Evolutionary conservation across 2,329 filamentous ascomycete genomes (phyloP), one percentile per base, ranked within the genome.

Genomic region (Ciborinia camelliae): DNA sequence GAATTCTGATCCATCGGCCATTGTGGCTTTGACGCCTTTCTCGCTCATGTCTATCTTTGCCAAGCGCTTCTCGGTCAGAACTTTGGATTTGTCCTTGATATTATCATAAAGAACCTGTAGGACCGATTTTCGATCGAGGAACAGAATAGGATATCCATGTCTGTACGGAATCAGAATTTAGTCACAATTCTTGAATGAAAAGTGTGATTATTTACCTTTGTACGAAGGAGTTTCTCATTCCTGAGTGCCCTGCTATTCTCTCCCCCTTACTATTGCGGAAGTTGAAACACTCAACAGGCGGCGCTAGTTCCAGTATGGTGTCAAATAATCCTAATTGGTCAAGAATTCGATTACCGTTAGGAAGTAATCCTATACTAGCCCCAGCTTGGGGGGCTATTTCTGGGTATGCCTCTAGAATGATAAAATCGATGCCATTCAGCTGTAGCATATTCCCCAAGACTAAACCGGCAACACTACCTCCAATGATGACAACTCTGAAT

Each of bases 401-500:
- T 0, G 66, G 32, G 53, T 79, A 73, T 0, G 74, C 72, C 66
- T 86, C 82, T 0, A 86, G 75, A 0, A 85, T 64, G 2, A 82
- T 65, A 69, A 80, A 84, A 66, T 84, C 78, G 63, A 85, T 79
- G 35, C 71, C 72, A 41, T 78, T 73, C 51, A 72, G 71, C 62
- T 84, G 77, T 3, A 85, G 77, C 67, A 78, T 77, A 50, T 78
- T 76, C 4, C 81, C 80, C 9, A 83, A 71, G 0, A 78, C 75
- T 0, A 83, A 71, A 8, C 83, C 83, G 2, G 78, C 75, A n/a
- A 84, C 72, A 53, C 79, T 77, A 8, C 80, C 82, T 23, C 82
- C 82, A 1, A 75, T 79, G 47, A 84, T 82, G 61, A 83, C 72
- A 30, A 82, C 76, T 41, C 63, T 67, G 43, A 69, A 68, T 5